Conservation (phyloP, 805 yeast genomes). For the Lipomyces orientalis region DNA sequence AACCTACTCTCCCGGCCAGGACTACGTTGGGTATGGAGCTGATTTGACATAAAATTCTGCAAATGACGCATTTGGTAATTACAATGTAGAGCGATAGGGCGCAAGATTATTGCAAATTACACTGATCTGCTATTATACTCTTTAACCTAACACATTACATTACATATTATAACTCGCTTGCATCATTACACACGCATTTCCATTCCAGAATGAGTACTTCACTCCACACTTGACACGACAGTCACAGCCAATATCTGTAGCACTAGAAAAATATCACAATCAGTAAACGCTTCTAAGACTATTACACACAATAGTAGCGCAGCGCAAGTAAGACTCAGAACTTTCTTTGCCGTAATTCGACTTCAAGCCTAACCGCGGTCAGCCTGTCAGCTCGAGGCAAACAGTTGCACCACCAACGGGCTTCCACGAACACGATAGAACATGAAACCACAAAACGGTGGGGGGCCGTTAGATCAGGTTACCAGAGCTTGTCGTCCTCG, state of each 20-base stretch:
- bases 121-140: not conserved
- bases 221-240: not conserved
- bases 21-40: not conserved
- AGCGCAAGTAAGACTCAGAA: conserved; percentile 12
- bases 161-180: not conserved
- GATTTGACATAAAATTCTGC: no score
- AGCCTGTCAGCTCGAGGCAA: not conserved
- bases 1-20: no score
- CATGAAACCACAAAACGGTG: not conserved
- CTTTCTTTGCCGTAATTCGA: conserved; percentile 5
- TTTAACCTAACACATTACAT: not conserved
- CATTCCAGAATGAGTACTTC: not conserved
- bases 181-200: not conserved
- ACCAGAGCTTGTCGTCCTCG: conserved; percentile 32
- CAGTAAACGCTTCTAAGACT: not conserved
- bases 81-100: not conserved
- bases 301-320: not conserved
- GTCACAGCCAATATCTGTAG: not conserved
- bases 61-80: not conserved
- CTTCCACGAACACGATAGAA: not conserved
- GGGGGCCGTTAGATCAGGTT: conserved; percentile 23
- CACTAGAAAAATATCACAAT: not conserved
- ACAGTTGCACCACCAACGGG: conserved; percentile 2
- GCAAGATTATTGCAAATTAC: not conserved
- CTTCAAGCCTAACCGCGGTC: conserved; percentile 6